Evolutionary conservation across 2,329 filamentous ascomycete genomes (phyloP), one percentile per base, ranked within the genome.

Genomic region (Exophiala viscosa): DNA sequence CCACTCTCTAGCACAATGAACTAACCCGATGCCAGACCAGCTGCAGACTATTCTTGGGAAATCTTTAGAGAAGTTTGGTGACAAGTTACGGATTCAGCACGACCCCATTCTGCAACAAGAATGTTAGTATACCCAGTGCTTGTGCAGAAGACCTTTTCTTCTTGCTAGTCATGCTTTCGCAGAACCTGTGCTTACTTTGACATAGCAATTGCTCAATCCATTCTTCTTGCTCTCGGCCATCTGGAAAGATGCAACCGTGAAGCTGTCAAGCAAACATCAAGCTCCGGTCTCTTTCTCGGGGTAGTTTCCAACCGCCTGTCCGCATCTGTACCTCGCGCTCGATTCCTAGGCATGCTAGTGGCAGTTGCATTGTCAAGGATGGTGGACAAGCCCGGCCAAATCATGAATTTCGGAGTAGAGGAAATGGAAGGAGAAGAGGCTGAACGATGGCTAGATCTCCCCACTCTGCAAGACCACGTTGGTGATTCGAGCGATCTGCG

Each of bases 261-360:
- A 61, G 84, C 85, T 55, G 69, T 96, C 1, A 78, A 79, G 2
- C 77, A 87, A 55, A 73, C 90, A 31, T 79, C 88, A 47, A 84
- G 87, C 48, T 89, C 89, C 1, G 81, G 85, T 14, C 66, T 78
- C 1, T 95, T 95, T 64, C 76, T 96, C 44, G 85, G 81, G 57
- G 80, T 85, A 5, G 84, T 96, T 32, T 96, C 93, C 1, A 96
- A 95, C 66, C 82, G 91, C 18, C 81, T 99, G 5, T 83, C 84
- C 10, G 81, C 90, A 13, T 85, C 90, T 3, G 90, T 93, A 36
- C 75, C 76, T 5, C 80, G 85, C 59, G 85, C 88, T 13, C 82
- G 90, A 14, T 88, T 95, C 60, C 76, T 99, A 0, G 93, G 93
- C 0, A 95, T 99, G 83, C 77, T 88, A 2, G 84, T 96, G 31